Percentiles rank a stretch among this genome's conserved stretches.
phyloP scores from a whole-genome alignment of 2,329 filamentous ascomycete species.

The Colletotrichum falcatum region DNA sequence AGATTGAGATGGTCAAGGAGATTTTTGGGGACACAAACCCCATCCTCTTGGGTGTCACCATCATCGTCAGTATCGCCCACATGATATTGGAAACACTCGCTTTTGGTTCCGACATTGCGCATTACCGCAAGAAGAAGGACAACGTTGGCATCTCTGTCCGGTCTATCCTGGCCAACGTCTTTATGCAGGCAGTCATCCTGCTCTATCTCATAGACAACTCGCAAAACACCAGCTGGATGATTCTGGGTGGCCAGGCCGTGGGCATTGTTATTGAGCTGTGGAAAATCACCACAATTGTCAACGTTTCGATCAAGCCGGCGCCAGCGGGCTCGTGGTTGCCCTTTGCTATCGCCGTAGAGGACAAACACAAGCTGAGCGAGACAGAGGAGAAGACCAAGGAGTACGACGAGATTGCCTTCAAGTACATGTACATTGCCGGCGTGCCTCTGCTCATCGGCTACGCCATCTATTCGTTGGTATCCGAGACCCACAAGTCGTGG shows the following conservation, averaged over 20 bases:
- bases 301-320: constrained; percentile 82
- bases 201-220: constrained; percentile 97
- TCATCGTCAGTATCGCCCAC: constrained; percentile 86
- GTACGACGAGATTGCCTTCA: constrained; percentile 97
- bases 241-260: constrained; percentile 90
- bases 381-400: constrained; percentile 98
- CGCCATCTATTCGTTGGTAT: constrained; percentile 89
- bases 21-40: constrained; percentile 94
- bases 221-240: constrained; percentile 99
- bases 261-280: constrained; percentile 79
- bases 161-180: constrained; percentile 95
- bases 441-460: constrained; percentile 91
- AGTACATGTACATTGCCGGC: constrained; percentile 94
- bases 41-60: constrained; percentile 87
- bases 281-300: constrained; percentile 97
- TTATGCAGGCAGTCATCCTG: constrained; percentile 97
- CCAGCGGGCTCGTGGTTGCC: constrained; percentile 78
- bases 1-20: constrained; percentile 98
- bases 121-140: constrained; percentile 99
- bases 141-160: constrained; percentile 96
- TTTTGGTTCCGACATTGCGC: constrained; percentile 96
- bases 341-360: constrained; percentile 87
- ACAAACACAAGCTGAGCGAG: constrained; percentile 95
- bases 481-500: constrained; percentile 97
- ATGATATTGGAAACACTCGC: constrained; percentile 96